Evolutionary conservation across 345 rosid genomes (phyloP).

Genomic region (Corchorus capsularis): DNA sequence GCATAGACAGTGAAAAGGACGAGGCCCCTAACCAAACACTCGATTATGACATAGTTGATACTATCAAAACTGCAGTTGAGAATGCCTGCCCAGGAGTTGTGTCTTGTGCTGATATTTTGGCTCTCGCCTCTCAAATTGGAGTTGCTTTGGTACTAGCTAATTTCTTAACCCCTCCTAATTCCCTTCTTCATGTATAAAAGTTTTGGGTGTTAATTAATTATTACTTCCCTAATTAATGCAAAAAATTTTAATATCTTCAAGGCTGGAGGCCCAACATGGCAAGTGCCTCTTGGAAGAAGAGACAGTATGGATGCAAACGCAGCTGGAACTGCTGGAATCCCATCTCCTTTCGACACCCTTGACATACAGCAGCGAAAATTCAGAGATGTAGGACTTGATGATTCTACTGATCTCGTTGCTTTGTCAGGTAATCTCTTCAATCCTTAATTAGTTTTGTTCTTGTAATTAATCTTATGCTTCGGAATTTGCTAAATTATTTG

Average conservation of each 20-base stretch:
- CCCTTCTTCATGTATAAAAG: neutral
- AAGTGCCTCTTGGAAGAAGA: slow-evolving; percentile 26
- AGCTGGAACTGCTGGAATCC: slow-evolving; percentile 22
- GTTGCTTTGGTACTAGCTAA: slow-evolving; percentile 41
- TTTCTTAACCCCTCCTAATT: neutral
- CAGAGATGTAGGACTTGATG: slow-evolving; percentile 25
- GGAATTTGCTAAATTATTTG: too few species aligned
- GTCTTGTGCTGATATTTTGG: slow-evolving; percentile 64
- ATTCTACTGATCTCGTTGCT: slow-evolving; percentile 34
- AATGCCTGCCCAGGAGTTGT: slow-evolving; percentile 53
- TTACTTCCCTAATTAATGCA: neutral
- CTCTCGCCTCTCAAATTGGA: slow-evolving; percentile 48
- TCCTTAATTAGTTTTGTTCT: neutral
- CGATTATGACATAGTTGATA: slow-evolving; percentile 42
- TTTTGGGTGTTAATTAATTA: neutral
- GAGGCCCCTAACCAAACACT: slow-evolving; percentile 35
- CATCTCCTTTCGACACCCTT: neutral
- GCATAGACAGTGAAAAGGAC: slow-evolving; percentile 37
- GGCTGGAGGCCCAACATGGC: slow-evolving; percentile 37
- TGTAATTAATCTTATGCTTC: too few species aligned
- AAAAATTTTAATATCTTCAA: neutral
- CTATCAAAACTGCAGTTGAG: slow-evolving; percentile 52
- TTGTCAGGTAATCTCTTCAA: slow-evolving; percentile 20
- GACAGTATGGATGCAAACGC: slow-evolving; percentile 20
- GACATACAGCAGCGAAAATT: neutral